Base-by-base conservation (phyloP, 768 basidiomycete species). In the Tricholoma sp. region DNA sequence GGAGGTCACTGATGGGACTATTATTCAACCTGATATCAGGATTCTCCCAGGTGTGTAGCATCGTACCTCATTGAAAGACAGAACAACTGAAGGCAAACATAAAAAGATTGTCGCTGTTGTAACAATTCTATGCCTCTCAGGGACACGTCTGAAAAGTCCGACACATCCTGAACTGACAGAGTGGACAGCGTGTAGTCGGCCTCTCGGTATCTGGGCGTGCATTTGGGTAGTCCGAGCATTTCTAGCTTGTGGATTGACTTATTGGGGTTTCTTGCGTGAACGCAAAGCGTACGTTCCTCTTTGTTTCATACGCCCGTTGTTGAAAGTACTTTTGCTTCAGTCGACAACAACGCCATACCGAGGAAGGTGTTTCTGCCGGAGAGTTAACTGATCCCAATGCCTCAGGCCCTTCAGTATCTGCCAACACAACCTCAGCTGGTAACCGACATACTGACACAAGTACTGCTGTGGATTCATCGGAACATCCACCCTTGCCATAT, bases 131-230 rank as follows among this genome's bases (percentile, higher is more conserved):
- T 75, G 72, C 7, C 68, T 80, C 32, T 77, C 81, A 5, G 77
- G 70, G 12, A 68, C 81, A 0, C 67, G 72, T 27, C 72, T 73
- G 22, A 71, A 72, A 60, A 86, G 82, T 60, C 81, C 80, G 2
- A 73, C 69, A 0, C 49, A 74, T 35, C 66, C 69, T 2, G 59
- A 56, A 3, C 54, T 72, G 39, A 78, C 75, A 50, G 87, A 89
- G 70, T 86, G 86, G 76, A 62, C 71, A 22, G 84, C 84, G 0
- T 89, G 88, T 61, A 75, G 75, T 45, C 77, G 82, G 16, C 87
- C 88, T 7, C 67, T 89, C 22, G 88, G 88, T 5, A 71, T 75
- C 2, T 89, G 87, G 88, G 79, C 84, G 52, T 74, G 77, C 34
- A 71, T 89, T 4, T 89, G 88, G 88, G 67, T 84, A 22, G 71